These are phyloP conservation scores for Dianthus caryophyllus DNA, from an alignment of 148 eudicot genomes.

Conservation along the genomic window DNA sequence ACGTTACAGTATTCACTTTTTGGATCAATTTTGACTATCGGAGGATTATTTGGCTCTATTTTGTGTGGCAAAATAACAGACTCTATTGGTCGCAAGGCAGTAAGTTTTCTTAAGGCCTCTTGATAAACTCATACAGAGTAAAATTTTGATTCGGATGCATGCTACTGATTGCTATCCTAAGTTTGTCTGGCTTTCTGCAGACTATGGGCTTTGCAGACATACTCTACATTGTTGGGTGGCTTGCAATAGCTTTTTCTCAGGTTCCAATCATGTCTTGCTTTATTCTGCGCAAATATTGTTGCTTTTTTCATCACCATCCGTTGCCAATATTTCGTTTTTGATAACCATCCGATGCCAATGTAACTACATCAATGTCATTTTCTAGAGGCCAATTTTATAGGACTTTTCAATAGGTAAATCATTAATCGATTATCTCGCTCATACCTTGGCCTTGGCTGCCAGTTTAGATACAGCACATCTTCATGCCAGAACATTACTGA, in stretches of 20 bases:
- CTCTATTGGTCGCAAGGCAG: conserved; percentile 54
- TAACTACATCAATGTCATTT: background rate
- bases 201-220: conserved; percentile 41
- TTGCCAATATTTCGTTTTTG: background rate
- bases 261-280: conserved; percentile 11
- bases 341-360: too few species aligned
- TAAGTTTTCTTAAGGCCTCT: conserved; percentile 33
- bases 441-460: background rate
- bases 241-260: conserved; percentile 43
- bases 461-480: background rate
- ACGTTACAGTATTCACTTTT: conserved; percentile 59
- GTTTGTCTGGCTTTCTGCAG: conserved; percentile 29
- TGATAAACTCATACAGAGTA: background rate
- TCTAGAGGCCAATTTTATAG: background rate
- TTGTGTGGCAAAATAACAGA: conserved; percentile 66
- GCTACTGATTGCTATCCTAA: background rate
- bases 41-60: conserved; percentile 66
- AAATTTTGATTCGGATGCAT: background rate
- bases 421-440: background rate
- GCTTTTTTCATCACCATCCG: too few species aligned
- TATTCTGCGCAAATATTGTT: background rate
- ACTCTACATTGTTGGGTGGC: conserved; percentile 37
- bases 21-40: conserved; percentile 62
- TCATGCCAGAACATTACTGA: background rate
- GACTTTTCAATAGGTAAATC: background rate